Evolutionary conservation across 805 yeast species (phyloP).

Genomic region (Barnettozyma sp.): DNA sequence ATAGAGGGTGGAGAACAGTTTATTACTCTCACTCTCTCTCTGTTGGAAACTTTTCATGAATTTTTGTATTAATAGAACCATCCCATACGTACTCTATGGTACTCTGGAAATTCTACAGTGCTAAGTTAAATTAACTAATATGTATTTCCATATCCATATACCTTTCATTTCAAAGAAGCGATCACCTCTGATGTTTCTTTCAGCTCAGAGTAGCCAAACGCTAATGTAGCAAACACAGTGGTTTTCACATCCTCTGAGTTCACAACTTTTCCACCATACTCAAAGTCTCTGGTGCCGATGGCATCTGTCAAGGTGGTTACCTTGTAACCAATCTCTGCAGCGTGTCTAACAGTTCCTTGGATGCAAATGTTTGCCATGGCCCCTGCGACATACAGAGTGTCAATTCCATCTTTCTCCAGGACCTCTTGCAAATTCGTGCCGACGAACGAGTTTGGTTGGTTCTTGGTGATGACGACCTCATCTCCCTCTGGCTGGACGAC

Average conservation of each 20-base stretch:
- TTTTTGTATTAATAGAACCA: too few relatives aligned
- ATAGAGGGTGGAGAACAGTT: too few relatives aligned
- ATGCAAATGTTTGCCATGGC: constrained; percentile 20
- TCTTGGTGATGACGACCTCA: constrained; percentile 13
- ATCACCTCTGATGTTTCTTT: constrained; percentile 10
- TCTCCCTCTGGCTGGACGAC: constrained; percentile 8
- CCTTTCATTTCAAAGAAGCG: constrained; percentile 4
- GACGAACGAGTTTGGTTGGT: constrained; percentile 14
- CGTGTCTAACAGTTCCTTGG: constrained; percentile 19
- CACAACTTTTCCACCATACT: constrained; percentile 14
- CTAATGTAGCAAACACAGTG: constrained; percentile 16
- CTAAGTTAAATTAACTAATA: too few relatives aligned
- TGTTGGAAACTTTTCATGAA: too few relatives aligned
- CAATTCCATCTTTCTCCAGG: constrained; percentile 8
- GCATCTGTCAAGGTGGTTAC: constrained; percentile 15
- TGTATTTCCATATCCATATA: too few relatives aligned
- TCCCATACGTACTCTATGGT: too few relatives aligned
- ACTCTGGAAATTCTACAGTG: too few relatives aligned
- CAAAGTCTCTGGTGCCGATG: constrained; percentile 15
- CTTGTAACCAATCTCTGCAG: constrained; percentile 16
- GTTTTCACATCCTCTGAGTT: constrained; percentile 10
- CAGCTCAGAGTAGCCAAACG: constrained; percentile 13
- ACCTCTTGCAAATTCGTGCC: constrained; percentile 12
- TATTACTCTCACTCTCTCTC: too few relatives aligned
- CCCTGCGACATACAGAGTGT: constrained; percentile 13